A percentile compares a stretch with the other conserved stretches of the same genome.
These are phyloP conservation scores for Neonectria hederae DNA, from an alignment of 2,329 filamentous ascomycete species.

Conservation along the genomic window DNA sequence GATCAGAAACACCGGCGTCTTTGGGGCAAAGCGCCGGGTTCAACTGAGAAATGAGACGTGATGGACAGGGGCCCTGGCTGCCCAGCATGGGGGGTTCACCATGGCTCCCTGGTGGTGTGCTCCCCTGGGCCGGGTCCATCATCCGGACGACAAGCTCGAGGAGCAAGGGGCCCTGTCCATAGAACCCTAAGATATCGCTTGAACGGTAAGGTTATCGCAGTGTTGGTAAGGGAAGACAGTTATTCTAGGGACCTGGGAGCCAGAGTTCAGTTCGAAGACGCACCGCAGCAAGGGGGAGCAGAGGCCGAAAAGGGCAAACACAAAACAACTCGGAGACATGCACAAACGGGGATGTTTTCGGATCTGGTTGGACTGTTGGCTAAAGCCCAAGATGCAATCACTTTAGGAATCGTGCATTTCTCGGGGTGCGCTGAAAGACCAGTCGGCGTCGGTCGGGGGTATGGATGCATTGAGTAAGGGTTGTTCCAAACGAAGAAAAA, in stretches of 20 bases:
- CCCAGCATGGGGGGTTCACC: slow-evolving; percentile 25
- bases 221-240: slow-evolving; percentile 2
- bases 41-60: slow-evolving; percentile 22
- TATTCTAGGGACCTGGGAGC: neutral
- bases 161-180: slow-evolving; percentile 29
- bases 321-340: slow-evolving; percentile 12
- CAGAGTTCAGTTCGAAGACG: slow-evolving; percentile 3
- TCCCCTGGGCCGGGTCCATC: slow-evolving; percentile 31
- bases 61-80: slow-evolving; percentile 16
- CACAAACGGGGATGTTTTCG: neutral
- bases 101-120: slow-evolving; percentile 19
- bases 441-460: slow-evolving; percentile 14
- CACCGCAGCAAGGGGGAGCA: neutral
- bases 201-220: slow-evolving; percentile 25
- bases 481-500: slow-evolving; percentile 14
- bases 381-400: slow-evolving; percentile 4
- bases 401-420: neutral
- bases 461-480: slow-evolving; percentile 20
- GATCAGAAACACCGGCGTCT: slow-evolving; percentile 37
- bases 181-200: slow-evolving; percentile 31
- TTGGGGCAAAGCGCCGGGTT: slow-evolving; percentile 26
- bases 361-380: slow-evolving; percentile 12
- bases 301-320: neutral
- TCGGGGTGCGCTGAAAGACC: neutral
- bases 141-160: slow-evolving; percentile 34